Percentiles rank a stretch among this genome's conserved stretches.
These are phyloP conservation scores for Dujonia santamariae DNA, from an alignment of 1,139 yeast genomes.

Conservation along the genomic window DNA sequence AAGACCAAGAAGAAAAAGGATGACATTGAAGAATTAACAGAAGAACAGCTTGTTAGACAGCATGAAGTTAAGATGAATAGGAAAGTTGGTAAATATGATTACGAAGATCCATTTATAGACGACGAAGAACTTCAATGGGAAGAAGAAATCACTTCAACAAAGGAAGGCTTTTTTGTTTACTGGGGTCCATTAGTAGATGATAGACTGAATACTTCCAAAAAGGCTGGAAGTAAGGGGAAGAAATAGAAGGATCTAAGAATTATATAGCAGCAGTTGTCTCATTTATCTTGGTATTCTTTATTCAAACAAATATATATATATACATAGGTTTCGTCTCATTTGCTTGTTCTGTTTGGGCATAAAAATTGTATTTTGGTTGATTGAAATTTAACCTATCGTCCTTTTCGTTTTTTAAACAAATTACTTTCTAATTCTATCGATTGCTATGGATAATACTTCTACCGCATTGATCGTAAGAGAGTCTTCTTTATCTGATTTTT, in stretches of 20 bases:
- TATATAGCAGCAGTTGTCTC: too few species aligned
- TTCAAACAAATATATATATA: too few species aligned
- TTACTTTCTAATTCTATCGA: constrained; percentile 30
- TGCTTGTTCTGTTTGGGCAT: too few species aligned
- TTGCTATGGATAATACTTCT: constrained; percentile 36
- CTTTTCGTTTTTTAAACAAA: too few species aligned
- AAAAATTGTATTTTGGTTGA: too few species aligned
- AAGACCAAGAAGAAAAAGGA: constrained; percentile 26
- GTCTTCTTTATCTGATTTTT: constrained; percentile 13
- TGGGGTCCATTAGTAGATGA: constrained; percentile 91
- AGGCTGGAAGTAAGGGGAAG: constrained; percentile 17
- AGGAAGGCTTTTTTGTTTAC: constrained; percentile 94
- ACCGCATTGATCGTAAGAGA: constrained; percentile 28
- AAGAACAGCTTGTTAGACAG: constrained; percentile 44
- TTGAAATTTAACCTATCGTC: too few species aligned
- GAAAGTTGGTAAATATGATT: constrained; percentile 85
- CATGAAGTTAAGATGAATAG: constrained; percentile 54
- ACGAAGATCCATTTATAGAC: constrained; percentile 94
- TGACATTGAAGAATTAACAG: constrained; percentile 41
- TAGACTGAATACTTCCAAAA: constrained; percentile 18
- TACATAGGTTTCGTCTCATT: too few species aligned
- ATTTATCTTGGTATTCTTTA: too few species aligned
- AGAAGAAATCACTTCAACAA: constrained; percentile 87
- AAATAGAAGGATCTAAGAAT: too few species aligned
- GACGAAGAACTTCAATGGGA: constrained; percentile 92